Evolutionary conservation across 2,329 filamentous ascomycete species (phyloP), one percentile per base, ranked within the genome.

Genomic region (Xylaria multiplex): DNA sequence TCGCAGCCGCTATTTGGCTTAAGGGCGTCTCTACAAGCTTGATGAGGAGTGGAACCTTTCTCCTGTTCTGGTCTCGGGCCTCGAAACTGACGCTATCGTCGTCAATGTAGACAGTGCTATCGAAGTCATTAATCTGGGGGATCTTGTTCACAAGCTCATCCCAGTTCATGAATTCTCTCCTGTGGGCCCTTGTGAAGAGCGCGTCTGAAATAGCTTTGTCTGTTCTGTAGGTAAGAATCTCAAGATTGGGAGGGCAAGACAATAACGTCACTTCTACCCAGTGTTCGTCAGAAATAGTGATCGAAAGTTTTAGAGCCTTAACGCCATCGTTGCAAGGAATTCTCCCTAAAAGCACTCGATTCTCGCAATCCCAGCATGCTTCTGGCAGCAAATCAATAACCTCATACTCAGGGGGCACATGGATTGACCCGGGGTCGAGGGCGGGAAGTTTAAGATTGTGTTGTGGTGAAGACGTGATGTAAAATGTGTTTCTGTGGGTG

Each of bases 261-360:
- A 35, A 8, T 35, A 35, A 35, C 32, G 32, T 35, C 32, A 35
- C 9, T 8, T 3, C 3, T 7, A 35, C 2, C 32, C 6, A 7
- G 32, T 7, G 7, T 9, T 7, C 32, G 32, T 9, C 9, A 35
- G 9, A 5, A 27, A 5, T 27, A 35, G 32, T 9, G 32, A 35
- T 35, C 32, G 32, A 7, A 35, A 35, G 32, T 37, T 53, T 53
- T 11, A 53, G 30, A 53, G 50, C 50, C 14, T 30, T 35, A 11
- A 37, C 14, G 2, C 50, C 50, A 37, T 53, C 50, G 11, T 13
- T 53, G 30, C 50, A 53, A 22, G 50, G 50, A 11, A 53, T 53
- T 7, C 9, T 37, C 5, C 50, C 45, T 8, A 48, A 2, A 13
- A 48, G 45, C 24, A 13, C 22, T 48, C 45, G 45, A 13, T 24